A percentile compares a stretch with the other conserved stretches of the same genome.
phyloP scores from a whole-genome alignment of 163 green algal genomes.

The Prototheca wickerhamii region DNA sequence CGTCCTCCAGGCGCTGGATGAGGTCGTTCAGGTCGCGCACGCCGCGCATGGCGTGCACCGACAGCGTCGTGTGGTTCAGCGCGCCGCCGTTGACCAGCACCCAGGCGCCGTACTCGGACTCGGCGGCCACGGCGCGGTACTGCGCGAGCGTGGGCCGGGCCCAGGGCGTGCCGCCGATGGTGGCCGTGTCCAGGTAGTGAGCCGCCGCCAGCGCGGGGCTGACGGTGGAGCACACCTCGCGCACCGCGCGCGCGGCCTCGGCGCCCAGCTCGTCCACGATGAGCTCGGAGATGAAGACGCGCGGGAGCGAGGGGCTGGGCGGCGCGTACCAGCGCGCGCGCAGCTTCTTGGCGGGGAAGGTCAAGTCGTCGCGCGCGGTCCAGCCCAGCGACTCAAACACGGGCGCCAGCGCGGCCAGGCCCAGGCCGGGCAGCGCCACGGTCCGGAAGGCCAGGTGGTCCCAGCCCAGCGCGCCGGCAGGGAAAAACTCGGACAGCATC shows the following conservation, averaged over 20 bases:
- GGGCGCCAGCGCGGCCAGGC: slow-evolving; percentile 49
- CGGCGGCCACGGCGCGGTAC: slow-evolving; percentile 50
- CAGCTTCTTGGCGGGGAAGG: slow-evolving; percentile 62
- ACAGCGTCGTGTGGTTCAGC: slow-evolving; percentile 77
- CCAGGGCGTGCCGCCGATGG: slow-evolving; percentile 47
- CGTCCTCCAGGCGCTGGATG: slow-evolving; percentile 29
- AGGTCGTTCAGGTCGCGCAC: slow-evolving; percentile 41
- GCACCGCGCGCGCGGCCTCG: slow-evolving; percentile 49
- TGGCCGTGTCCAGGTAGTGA: not conserved
- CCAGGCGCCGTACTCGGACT: slow-evolving; percentile 74
- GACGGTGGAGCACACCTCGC: not conserved
- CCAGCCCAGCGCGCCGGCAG: slow-evolving; percentile 24
- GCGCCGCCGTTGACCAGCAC: slow-evolving; percentile 72
- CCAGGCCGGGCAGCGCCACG: slow-evolving; percentile 48
- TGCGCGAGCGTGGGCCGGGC: slow-evolving; percentile 38
- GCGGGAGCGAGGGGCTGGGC: slow-evolving; percentile 38
- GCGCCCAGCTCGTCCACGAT: slow-evolving; percentile 43
- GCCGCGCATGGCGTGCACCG: slow-evolving; percentile 46
- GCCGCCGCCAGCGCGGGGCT: slow-evolving; percentile 12
- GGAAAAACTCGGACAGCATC: slow-evolving; percentile 9
- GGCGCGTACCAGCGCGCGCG: slow-evolving; percentile 28
- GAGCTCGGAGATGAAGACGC: slow-evolving; percentile 75
- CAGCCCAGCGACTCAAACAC: slow-evolving; percentile 63
- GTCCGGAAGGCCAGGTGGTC: slow-evolving; percentile 67
- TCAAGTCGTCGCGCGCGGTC: slow-evolving; percentile 31